Evolutionary conservation across 2,329 filamentous ascomycete species (phyloP), one percentile per base, ranked within the genome.

Genomic region (Orbilia quercus): DNA sequence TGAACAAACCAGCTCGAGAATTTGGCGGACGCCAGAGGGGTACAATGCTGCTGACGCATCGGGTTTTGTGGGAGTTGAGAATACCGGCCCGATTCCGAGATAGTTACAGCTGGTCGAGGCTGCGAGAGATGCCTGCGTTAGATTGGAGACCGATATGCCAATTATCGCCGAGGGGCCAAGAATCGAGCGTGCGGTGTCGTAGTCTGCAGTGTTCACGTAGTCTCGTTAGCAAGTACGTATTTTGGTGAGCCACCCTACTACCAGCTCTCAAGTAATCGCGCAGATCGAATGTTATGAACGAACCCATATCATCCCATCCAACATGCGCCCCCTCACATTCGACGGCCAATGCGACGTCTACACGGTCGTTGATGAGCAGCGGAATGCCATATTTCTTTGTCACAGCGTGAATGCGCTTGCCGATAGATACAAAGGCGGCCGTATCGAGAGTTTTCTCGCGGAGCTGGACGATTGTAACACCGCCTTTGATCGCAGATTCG

Each of bases 301-400:
- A 80, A 91, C 89, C 84, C 84, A 96, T 89, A 80, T 98, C 94
- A 85, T 97, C 93, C 82, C 98, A 94, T 5, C 95, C 95, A 54
- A 98, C 86, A 80, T 98, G 95, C 7, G 96, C 92, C 48, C 95
- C 95, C 82, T 97, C 94, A 66, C 91, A 95, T 11, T 88, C 91
- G 45, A 93, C 86, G 12, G 92, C 92, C 16, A 92, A 84, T 7
- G 92, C 93, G 23, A 98, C 91, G 79, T 96, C 93, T 4, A 97
- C 86, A 11, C 93, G 88, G 80, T 98, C 95, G 79, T 98, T 98
- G 83, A 98, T 92, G 62, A 98, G 83, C 66, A 98, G 85, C 28
- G 94, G 94, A 1, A 96, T 87, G 14, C 84, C 84, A 79, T 90
- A 84, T 50, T 83, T 83, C 75, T 83, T 83, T 18, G 92, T 94